These are phyloP conservation scores for Chlorencoelia australis DNA, from an alignment of 2,329 filamentous ascomycete species.

Conservation along the genomic window DNA sequence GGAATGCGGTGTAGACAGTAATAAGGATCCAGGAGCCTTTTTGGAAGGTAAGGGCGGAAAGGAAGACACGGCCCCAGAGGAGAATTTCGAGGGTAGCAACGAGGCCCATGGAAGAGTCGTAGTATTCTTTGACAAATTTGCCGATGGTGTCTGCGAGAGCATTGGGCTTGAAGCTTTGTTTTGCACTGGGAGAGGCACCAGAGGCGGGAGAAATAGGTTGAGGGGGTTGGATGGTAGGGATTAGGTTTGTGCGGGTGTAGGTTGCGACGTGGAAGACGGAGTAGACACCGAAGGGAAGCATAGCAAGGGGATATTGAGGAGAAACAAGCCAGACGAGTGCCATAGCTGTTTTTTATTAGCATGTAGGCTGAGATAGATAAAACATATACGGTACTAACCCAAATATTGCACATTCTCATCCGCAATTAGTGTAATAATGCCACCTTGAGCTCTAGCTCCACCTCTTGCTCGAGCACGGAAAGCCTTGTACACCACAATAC, in stretches of 20 bases:
- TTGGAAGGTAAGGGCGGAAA: conserved; percentile 78
- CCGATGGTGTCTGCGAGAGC: conserved; percentile 74
- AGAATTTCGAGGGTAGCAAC: conserved; percentile 82
- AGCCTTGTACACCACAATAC: conserved; percentile 98
- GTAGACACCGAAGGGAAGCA: conserved; percentile 93
- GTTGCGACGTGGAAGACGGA: conserved; percentile 97
- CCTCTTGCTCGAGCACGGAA: conserved; percentile 76
- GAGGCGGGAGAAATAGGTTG: conserved; percentile 42
- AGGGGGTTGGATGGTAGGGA: conserved; percentile 73
- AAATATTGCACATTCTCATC: conserved; percentile 99
- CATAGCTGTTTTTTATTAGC: conserved; percentile 53
- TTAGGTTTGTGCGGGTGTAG: conserved; percentile 86
- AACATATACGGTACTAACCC: conserved; percentile 45
- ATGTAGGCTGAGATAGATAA: background rate
- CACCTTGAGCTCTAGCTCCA: conserved; percentile 47
- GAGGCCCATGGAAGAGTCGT: conserved; percentile 89
- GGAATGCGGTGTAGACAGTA: conserved; percentile 78
- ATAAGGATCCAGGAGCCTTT: conserved; percentile 87
- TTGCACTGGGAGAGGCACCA: conserved; percentile 45
- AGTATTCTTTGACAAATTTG: conserved; percentile 94
- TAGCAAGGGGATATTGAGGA: conserved; percentile 78
- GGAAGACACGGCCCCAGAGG: conserved; percentile 73
- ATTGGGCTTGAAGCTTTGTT: conserved; percentile 39
- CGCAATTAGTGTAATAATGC: conserved; percentile 55
- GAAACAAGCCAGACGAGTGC: conserved; percentile 90